Conservation (phyloP, 495 filamentous ascomycete species). For the Glonium stellatum region DNA sequence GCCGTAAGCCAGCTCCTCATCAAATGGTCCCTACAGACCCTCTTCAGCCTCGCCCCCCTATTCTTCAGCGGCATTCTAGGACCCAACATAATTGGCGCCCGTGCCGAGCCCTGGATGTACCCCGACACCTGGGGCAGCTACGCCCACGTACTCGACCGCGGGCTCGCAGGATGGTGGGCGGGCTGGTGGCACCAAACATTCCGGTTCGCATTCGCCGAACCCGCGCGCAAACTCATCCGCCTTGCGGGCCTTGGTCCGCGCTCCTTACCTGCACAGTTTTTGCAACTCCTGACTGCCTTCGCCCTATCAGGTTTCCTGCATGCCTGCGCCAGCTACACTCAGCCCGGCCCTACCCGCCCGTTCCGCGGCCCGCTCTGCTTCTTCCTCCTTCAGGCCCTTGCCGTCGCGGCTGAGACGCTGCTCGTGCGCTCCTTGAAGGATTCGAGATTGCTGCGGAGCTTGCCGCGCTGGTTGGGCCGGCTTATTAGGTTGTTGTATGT, state of each 20-base stretch:
- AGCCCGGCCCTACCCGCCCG: conserved; percentile 29
- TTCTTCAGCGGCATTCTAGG: conserved; percentile 52
- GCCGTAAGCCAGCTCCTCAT: conserved; percentile 45
- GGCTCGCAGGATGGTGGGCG: conserved; percentile 71
- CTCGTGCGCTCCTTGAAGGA: not conserved
- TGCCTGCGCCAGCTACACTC: conserved; percentile 36
- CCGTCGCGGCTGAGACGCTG: conserved; percentile 19
- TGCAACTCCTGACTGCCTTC: conserved; percentile 34
- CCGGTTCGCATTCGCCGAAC: conserved; percentile 60
- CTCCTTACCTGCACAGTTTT: conserved; percentile 16
- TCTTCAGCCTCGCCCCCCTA: conserved; percentile 50
- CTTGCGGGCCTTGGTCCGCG: conserved; percentile 21
- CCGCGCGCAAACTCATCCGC: conserved; percentile 45
- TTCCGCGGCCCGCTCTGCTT: conserved; percentile 34
- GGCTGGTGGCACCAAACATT: conserved; percentile 88
- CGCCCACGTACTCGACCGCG: conserved; percentile 51
- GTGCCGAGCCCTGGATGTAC: conserved; percentile 45
- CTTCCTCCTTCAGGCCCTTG: conserved; percentile 37
- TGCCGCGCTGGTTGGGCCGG: conserved; percentile 13
- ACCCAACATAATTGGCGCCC: conserved; percentile 31
- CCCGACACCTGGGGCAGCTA: conserved; percentile 56
- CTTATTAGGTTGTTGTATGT: conserved; percentile 32
- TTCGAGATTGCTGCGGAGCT: conserved; percentile 8
- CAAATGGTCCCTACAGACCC: conserved; percentile 46
- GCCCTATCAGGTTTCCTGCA: conserved; percentile 35